Conservation (phyloP, 164 flowering plant species). For the Euptelea pleiosperma region DNA sequence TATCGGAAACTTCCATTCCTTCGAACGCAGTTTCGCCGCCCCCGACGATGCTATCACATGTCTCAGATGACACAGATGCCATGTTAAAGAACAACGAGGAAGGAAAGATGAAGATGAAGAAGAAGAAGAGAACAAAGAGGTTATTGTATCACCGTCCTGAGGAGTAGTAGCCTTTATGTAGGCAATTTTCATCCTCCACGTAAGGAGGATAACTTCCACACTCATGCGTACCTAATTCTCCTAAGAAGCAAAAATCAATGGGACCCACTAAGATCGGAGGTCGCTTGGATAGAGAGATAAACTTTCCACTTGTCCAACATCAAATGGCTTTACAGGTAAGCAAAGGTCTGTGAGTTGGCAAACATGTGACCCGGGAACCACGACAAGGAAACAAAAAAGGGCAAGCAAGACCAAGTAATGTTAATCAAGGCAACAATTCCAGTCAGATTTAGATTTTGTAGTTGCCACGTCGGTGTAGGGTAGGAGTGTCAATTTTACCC, state of each 20-base stretch:
- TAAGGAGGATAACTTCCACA: neutral
- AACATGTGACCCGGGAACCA: neutral
- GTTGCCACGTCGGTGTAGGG: neutral
- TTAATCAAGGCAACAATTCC: too few relatives aligned
- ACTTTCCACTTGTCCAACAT: neutral
- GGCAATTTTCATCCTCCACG: neutral
- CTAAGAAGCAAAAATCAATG: neutral
- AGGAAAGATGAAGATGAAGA: neutral
- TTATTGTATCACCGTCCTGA: neutral
- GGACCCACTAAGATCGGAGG: neutral
- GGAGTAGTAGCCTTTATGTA: neutral
- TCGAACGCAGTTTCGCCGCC: neutral
- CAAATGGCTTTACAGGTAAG: slow-evolving; percentile 1
- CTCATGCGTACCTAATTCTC: slow-evolving; percentile 2
- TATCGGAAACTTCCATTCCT: slow-evolving; percentile 3
- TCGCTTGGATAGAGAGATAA: neutral
- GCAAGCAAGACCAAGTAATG: neutral
- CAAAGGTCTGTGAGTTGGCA: neutral
- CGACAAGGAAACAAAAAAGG: neutral
- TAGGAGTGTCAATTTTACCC: too few relatives aligned
- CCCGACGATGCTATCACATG: neutral
- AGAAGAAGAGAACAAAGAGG: neutral
- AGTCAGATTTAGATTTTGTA: neutral
- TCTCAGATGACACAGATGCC: slow-evolving; percentile 6
- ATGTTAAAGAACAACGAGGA: neutral